Percentiles rank a stretch among this genome's conserved stretches.
phyloP scores from a whole-genome alignment of 208 protist species.

The Novymonas esmeraldas region DNA sequence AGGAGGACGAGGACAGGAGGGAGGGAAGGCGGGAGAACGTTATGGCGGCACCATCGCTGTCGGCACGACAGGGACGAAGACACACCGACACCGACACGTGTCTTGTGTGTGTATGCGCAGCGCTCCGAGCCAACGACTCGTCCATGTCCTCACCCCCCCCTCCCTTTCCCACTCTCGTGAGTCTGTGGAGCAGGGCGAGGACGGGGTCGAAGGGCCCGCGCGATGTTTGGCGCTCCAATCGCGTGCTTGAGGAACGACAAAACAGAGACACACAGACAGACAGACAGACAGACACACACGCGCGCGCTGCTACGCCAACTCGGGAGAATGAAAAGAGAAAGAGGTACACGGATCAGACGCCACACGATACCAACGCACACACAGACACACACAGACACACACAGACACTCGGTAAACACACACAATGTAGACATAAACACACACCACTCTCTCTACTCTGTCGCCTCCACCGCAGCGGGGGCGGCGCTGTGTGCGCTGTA shows the following conservation, averaged over 20 bases:
- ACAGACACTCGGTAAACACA: not conserved
- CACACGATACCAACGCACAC: not conserved
- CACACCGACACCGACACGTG: not conserved
- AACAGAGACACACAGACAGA: conserved; percentile 13
- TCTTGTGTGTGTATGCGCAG: too few species aligned
- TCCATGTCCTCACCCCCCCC: too few species aligned
- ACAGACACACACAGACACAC: not conserved
- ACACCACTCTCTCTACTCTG: not conserved
- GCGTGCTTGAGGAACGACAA: not conserved
- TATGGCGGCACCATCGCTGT: not conserved
- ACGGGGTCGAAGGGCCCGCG: not conserved
- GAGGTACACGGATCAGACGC: too few species aligned
- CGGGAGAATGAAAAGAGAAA: not conserved
- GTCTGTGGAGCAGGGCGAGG: not conserved
- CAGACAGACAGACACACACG: not conserved
- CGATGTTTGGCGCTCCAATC: too few species aligned
- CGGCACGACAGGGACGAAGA: not conserved
- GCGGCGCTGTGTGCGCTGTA: conserved; percentile 1
- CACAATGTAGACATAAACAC: not conserved
- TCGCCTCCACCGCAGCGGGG: not conserved
- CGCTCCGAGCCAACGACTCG: too few species aligned
- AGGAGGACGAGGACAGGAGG: not conserved
- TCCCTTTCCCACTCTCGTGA: too few species aligned
- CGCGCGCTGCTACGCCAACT: too few species aligned
- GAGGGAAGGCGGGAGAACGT: not conserved